These are phyloP conservation scores for Mycena pura DNA, from an alignment of 768 basidiomycete species.

Conservation along the genomic window DNA sequence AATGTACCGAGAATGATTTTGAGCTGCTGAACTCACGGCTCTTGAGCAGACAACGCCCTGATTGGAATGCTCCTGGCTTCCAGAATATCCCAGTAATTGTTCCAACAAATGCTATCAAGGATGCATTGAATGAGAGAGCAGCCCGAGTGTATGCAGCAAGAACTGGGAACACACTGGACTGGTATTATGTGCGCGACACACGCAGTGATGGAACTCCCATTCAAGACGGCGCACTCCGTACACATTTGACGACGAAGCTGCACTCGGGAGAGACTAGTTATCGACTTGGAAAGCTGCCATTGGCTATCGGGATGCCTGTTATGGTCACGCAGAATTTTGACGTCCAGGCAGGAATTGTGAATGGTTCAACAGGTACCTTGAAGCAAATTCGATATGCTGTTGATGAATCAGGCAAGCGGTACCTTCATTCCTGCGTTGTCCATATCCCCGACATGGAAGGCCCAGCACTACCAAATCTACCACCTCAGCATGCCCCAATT, in stretches of 20 bases:
- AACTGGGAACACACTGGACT: not conserved
- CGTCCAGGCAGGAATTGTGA: constrained; percentile 32
- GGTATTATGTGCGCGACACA: not conserved
- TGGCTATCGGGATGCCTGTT: not conserved
- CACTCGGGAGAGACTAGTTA: not conserved
- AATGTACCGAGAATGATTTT: too few relatives aligned
- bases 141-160: not conserved
- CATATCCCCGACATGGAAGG: constrained; percentile 13
- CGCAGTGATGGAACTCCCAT: not conserved
- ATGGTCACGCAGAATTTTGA: not conserved
- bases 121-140: not conserved
- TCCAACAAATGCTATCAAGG: not conserved
- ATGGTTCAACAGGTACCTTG: constrained; percentile 39
- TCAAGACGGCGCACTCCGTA: not conserved
- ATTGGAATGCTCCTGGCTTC: too few relatives aligned
- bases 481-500: constrained; percentile 24
- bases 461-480: constrained; percentile 25
- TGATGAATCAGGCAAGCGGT: constrained; percentile 25
- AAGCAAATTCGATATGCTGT: constrained; percentile 30
- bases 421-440: constrained; percentile 35
- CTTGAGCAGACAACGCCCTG: too few relatives aligned
- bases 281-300: not conserved
- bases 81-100: too few relatives aligned
- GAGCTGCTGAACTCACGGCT: too few relatives aligned
- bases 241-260: not conserved